Evolutionary conservation across 2,329 filamentous ascomycete genomes (phyloP), one percentile per base, ranked within the genome.

Genomic region (Colletotrichum tamarilloi): DNA sequence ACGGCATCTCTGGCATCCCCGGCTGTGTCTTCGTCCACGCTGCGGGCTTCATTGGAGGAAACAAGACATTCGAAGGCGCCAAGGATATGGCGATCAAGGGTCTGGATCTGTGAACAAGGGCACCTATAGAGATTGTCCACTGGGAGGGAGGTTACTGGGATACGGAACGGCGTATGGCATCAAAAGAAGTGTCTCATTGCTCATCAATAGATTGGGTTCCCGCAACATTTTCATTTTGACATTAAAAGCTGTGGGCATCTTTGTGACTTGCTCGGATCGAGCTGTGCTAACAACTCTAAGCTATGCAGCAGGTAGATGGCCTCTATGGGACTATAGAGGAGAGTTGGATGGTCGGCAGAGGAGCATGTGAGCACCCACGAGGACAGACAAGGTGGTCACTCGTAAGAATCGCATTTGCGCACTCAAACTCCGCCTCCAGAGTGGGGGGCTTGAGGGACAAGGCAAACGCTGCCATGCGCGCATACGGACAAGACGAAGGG

Each of bases 11-110:
- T 28, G 91, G 92, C 46, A 87, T 95, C 32, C 85, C 87, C 5
- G 94, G 95, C 7, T 92, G 94, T 75, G 92, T 99, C 32, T 99
- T 99, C 81, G 93, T 98, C 35, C 97, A 99, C 81, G 95, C 95
- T 4, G 92, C 93, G 66, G 97, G 97, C 32, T 99, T 99, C 85
- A 98, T 98, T 80, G 97, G 97, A 22, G 97, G 97, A 2, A 97
- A 98, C 84, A 93, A 94, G 87, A 97, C 93, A 0, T 97, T 94
- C 79, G 94, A 97, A 74, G 97, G 97, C 35, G 95, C 92, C 30
- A 89, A 94, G 81, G 91, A 92, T 71, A 97, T 98, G 95, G 95
- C 95, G 5, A 84, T 88, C 82, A 94, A 93, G 87, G 93, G 93
- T 2, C 84, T 94, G 75, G 89, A 56, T 59, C 52, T 69, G 46